Base-by-base conservation (phyloP, 805 yeast genomes). In the Debaryomyces maramus region DNA sequence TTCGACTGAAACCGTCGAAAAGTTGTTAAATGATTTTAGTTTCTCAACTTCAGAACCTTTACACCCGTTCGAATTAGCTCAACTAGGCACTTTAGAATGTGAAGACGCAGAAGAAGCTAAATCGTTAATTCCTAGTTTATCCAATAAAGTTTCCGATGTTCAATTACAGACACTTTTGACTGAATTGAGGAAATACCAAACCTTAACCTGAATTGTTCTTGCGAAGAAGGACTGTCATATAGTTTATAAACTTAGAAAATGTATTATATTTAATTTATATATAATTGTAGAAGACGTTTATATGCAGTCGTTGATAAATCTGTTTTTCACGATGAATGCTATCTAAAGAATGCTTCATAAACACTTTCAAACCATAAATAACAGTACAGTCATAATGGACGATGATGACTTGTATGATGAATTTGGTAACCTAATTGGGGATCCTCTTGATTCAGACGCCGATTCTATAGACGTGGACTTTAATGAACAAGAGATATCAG, bases 41-140 rank as follows among this genome's bases (percentile, higher is more conserved):
- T 41, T 47, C 16, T 52, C 48, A 39, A 83, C 80, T 19, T 36
- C 61, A 1, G 68, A 69, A 44, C 72, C 73, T 11, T 65, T 93
- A 53, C 99, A 93, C 69, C 98, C 99, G 1, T 93, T 93, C 61
- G 99, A 93, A 66, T 72, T 88, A 39, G 96, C 98, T 1, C 98
- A 93, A 64, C 69, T 85, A 45, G 91, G 95, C 0, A 87, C 95
- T 3, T 73, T 91, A 46, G 85, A 93, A 21, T 90, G 97, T 65
- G 99, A 91, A 57, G 97, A 91, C 47, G 89, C 95, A 5, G 99
- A 87, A 57, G 99, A 93, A 70, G 98, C 98, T 26, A 88, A 88
- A 65, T 87, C 97, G 13, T 73, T 93, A 55, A 83, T 93, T 43
- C 97, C 99, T 34, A 85, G 96, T 62, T 73, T 93, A 56, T 75